A percentile compares a stretch with the other conserved stretches of the same genome.
Conservation (phyloP, 495 filamentous ascomycete species). For the Talaromyces wortmannii region DNA sequence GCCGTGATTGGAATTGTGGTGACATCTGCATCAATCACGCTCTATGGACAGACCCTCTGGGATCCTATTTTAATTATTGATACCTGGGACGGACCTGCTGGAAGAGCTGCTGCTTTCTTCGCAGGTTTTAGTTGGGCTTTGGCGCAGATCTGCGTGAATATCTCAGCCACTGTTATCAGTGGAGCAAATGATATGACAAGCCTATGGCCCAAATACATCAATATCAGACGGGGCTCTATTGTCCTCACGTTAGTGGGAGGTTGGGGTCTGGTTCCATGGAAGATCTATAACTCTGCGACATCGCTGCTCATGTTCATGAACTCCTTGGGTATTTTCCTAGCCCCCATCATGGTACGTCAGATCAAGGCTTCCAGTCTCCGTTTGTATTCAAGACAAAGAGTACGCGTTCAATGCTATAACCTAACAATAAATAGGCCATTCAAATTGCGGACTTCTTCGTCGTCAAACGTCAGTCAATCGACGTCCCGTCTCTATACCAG, state of each 20-base stretch:
- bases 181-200: constrained; percentile 50
- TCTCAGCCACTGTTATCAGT: constrained; percentile 58
- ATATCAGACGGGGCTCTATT: constrained; percentile 39
- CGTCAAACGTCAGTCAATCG: background rate
- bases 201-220: constrained; percentile 42
- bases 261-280: constrained; percentile 41
- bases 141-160: constrained; percentile 46
- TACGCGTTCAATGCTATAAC: background rate
- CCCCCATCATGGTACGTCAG: constrained; percentile 25
- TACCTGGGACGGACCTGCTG: constrained; percentile 41
- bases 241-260: constrained; percentile 31
- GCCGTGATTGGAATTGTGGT: constrained; percentile 41
- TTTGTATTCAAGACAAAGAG: background rate
- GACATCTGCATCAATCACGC: constrained; percentile 34
- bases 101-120: constrained; percentile 46
- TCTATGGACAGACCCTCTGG: constrained; percentile 38
- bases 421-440: background rate
- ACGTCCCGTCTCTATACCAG: background rate
- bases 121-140: constrained; percentile 41
- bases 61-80: constrained; percentile 36
- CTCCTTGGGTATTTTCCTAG: constrained; percentile 35
- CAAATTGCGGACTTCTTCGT: background rate
- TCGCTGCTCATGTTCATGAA: constrained; percentile 36
- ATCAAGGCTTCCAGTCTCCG: too few species aligned
- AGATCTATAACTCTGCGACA: constrained; percentile 35